These are phyloP conservation scores for Populus tomentosa DNA, from an alignment of 441 rosid genomes.

Conservation along the genomic window DNA sequence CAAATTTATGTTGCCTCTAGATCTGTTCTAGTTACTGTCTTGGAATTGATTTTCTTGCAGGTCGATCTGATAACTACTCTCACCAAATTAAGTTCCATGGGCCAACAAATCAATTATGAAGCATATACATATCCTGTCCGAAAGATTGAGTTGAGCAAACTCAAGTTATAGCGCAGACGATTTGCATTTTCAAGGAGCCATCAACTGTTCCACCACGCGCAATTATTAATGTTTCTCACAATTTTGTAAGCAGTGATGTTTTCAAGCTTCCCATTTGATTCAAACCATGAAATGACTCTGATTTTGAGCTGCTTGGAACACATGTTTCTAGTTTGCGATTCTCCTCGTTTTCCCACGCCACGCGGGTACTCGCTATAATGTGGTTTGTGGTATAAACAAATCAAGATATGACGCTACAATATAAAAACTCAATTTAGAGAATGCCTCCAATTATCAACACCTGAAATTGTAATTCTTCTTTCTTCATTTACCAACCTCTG, in stretches of 20 bases:
- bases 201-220: neutral
- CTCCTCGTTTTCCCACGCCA: neutral
- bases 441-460: too few relatives aligned
- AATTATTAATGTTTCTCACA: neutral
- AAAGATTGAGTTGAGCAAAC: constrained; percentile 68
- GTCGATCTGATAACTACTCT: constrained; percentile 85
- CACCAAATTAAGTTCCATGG: constrained; percentile 72
- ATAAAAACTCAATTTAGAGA: too few relatives aligned
- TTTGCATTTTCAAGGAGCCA: neutral
- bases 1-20: neutral
- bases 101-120: constrained; percentile 83
- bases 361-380: neutral
- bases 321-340: neutral
- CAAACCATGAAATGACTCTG: neutral
- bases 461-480: neutral
- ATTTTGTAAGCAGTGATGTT: neutral
- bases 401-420: too few relatives aligned
- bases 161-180: constrained; percentile 46
- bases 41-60: constrained; percentile 31
- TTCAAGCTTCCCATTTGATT: neutral
- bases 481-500: neutral
- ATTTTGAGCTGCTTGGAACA: neutral
- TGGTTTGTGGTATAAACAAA: too few relatives aligned
- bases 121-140: constrained; percentile 68
- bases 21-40: neutral